Conservation (phyloP, 352 stramenopile genomes). For the Pythium monospermum region DNA sequence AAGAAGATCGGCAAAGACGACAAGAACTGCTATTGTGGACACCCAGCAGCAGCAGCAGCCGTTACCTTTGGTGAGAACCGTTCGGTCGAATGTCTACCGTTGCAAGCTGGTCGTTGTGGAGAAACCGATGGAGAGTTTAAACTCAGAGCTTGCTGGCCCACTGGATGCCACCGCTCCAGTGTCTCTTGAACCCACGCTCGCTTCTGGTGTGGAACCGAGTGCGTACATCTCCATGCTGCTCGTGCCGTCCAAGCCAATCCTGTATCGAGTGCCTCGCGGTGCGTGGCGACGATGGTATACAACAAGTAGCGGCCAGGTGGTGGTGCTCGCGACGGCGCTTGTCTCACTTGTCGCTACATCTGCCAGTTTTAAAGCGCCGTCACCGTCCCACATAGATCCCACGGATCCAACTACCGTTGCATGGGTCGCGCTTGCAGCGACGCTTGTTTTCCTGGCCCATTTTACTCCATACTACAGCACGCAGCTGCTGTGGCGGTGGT, state of each 20-base stretch:
- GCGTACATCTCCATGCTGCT: not conserved
- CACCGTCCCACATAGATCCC: not conserved
- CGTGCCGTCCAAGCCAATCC: not conserved
- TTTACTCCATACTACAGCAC: not conserved
- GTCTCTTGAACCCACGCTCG: not conserved
- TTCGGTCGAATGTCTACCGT: not conserved
- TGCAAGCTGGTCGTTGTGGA: not conserved
- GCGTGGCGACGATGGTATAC: too few relatives aligned
- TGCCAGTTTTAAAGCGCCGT: not conserved
- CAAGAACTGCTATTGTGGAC: too few relatives aligned
- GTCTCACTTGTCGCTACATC: not conserved
- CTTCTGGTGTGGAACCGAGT: too few relatives aligned
- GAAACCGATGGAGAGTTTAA: not conserved
- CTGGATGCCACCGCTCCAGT: not conserved
- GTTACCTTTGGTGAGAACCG: not conserved
- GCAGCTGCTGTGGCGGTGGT: not conserved
- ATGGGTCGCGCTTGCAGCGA: not conserved
- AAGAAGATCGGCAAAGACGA: not conserved
- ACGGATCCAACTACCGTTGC: not conserved
- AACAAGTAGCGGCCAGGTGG: not conserved
- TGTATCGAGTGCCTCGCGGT: not conserved
- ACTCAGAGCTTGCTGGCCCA: not conserved
- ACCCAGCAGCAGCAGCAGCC: not conserved
- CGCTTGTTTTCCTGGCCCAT: not conserved
- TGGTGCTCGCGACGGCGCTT: not conserved